Conservation (phyloP, 805 yeast genomes). For the Dipodascus geniculatus region DNA sequence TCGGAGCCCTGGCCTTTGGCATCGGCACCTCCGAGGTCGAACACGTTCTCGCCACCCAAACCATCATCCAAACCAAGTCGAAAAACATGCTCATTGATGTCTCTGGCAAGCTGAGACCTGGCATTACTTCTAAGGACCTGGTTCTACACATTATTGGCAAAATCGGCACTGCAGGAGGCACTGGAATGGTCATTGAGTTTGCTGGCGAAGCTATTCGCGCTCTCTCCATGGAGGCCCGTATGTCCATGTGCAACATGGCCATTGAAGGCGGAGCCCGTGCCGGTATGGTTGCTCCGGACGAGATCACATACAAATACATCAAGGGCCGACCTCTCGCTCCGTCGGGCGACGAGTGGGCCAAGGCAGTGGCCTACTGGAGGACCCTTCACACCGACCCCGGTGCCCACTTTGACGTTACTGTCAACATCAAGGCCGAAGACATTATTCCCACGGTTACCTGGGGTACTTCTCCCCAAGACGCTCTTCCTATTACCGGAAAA, state of each 20-base stretch:
- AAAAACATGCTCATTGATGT: constrained; percentile 89
- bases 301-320: constrained; percentile 74
- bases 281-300: constrained; percentile 97
- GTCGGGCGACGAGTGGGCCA: constrained; percentile 87
- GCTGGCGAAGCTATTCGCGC: constrained; percentile 90
- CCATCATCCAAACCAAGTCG: constrained; percentile 81
- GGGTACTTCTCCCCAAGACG: constrained; percentile 99
- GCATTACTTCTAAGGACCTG: constrained; percentile 93
- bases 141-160: constrained; percentile 89
- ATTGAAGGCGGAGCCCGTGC: constrained; percentile 99
- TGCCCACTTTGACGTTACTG: constrained; percentile 79
- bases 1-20: constrained; percentile 95
- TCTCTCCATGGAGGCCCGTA: constrained; percentile 92
- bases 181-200: constrained; percentile 93
- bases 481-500: constrained; percentile 79
- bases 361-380: constrained; percentile 86
- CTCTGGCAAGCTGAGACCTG: constrained; percentile 73
- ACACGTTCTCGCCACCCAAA: constrained; percentile 96
- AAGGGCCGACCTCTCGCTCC: constrained; percentile 95
- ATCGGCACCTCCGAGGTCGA: constrained; percentile 99
- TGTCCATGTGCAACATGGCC: constrained; percentile 99
- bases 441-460: constrained; percentile 94
- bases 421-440: constrained; percentile 69
- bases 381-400: constrained; percentile 80
- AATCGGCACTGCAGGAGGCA: constrained; percentile 99